Base-by-base conservation (phyloP, 805 yeast genomes). In the Ogataea kodamae region DNA sequence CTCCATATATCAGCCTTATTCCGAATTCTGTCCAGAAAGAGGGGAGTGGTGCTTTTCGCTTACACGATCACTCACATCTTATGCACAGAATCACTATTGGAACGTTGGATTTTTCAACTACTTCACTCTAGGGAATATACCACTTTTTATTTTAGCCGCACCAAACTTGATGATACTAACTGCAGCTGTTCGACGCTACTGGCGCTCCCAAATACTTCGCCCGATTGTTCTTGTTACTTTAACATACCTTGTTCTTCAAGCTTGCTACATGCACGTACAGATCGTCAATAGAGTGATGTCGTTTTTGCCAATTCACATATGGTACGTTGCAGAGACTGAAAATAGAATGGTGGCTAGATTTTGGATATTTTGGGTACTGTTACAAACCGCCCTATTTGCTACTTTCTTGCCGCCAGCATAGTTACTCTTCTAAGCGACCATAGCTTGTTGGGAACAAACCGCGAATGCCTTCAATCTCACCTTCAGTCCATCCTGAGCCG, bases 351-450 rank as follows among this genome's bases (percentile, higher is more conserved):
- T 43, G 6, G 35, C 42, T 17, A 46, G 59, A 6, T 82, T 75
- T 64, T 61, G 76, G 47, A 44, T 77, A 5, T 45, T 70, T 1
- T 89, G 95, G 95, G 65, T 63, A 14, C 54, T 78, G 5, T 48
- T 78, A 3, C 96, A 89, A 57, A 72, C 89, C 0, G 71, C 75
- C 2, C 61, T 89, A 31, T 89, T 76, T 61, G 85, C 81, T 6
- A 79, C 79, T n/a, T 89, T 85, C 52, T 64, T 89, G 25, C 97
- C 97, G 2, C 97, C 97, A 4, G 97, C 97, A n/a, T 87, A 55
- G 55, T 27, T 28, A 35, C 5, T 39, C 40, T 39, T 42, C 29
- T 33, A 45, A 22, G 43, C 60, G 62, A 32, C 77, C 79, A 55
- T 89, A 89, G 41, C 82, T 67, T 0, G 92, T 78, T 5, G 97